Evolutionary conservation across 805 yeast species (phyloP), one percentile per base, ranked within the genome.

Genomic region (Myxozyma lipomycoides): DNA sequence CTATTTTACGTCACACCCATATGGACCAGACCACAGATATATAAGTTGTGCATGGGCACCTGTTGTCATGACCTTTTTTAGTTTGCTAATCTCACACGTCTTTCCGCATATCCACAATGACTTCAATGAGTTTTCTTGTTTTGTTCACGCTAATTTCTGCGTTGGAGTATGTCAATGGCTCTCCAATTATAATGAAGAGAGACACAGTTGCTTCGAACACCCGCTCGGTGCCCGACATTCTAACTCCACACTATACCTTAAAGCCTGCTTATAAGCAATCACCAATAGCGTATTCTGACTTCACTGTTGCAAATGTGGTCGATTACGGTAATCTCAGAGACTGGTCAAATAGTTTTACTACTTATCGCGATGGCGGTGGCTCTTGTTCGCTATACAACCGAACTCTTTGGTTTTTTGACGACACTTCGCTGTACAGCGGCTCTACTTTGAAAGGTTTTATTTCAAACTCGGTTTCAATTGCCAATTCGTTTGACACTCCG

Each of bases 281-380:
- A 6, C 38, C 38, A 6, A 21, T 9, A 6, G 15, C 38, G n/a
- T 5, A 35, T 15, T 5, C 19, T 15, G 38, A 6, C 19, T 35
- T 35, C 38, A 26, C 34, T 10, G 42, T 34, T 37, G n/a, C 5
- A 39, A 12, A 43, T 2, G 23, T 19, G 7, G 19, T 12, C 19
- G 47, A 44, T 23, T 48, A 24, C 24, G 58, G 53, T n/a, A 38
- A 30, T 12, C 43, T 52, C 24, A 26, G 36, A 4, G 59, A 55
- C 43, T 38, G 40, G 36, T 25, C 24, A 39, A 44, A 45, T 40
- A 23, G 48, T 4, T 55, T 30, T 43, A 3, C 19, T 17, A 19
- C 48, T 19, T 55, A 46, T 41, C 52, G 59, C 34, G 59, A 55
- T 35, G 56, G 53, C 22, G 57, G 57, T 17, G 59, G 59, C 21